Conservation (phyloP, 73 alveolate species). For the Diophrys appendiculata region DNA sequence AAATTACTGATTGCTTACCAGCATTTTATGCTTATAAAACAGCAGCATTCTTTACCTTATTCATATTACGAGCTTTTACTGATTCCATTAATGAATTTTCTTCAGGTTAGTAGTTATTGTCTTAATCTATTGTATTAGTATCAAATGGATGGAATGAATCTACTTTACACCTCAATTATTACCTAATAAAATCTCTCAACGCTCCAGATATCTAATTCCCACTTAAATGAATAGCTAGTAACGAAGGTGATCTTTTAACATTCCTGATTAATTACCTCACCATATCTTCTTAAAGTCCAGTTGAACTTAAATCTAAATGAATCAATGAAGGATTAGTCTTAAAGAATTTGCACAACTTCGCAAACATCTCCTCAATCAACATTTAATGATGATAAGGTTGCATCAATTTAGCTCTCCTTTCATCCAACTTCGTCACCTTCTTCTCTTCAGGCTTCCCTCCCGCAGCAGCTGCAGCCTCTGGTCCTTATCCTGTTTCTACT, state of each 20-base stretch:
- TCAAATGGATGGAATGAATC: too few species aligned
- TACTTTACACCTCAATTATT: too few species aligned
- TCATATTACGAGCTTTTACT: background rate
- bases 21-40: background rate
- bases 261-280: background rate
- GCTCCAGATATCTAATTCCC: constrained; percentile 21
- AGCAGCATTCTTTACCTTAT: background rate
- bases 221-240: constrained; percentile 8
- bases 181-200: too few species aligned
- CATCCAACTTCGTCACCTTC: background rate
- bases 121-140: too few species aligned
- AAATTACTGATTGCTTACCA: too few species aligned
- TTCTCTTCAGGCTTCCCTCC: background rate
- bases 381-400: background rate
- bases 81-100: background rate
- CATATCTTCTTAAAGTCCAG: constrained; percentile 3
- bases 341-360: constrained; percentile 11
- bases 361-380: background rate
- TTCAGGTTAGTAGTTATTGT: background rate
- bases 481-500: too few species aligned
- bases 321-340: background rate
- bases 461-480: too few species aligned
- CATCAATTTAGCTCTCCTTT: background rate
- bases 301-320: constrained; percentile 6
- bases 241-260: constrained; percentile 13